Evolutionary conservation across 2,329 filamentous ascomycete genomes (phyloP), one percentile per base, ranked within the genome.

Genomic region (Orbilia oligospora): DNA sequence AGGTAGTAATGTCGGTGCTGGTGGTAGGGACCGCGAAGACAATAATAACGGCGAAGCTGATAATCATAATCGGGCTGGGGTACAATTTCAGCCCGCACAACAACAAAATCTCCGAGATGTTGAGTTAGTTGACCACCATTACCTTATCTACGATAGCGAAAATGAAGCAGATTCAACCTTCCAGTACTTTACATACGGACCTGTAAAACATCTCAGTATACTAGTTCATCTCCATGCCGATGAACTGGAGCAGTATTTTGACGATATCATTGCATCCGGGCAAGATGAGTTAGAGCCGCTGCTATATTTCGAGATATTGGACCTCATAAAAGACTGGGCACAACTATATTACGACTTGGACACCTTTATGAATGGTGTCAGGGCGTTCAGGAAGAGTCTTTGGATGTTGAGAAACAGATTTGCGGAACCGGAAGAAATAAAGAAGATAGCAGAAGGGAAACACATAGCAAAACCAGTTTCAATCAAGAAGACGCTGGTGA

Each of bases 361-460:
- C 1, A 18, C 63, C 20, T 76, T 53, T 58, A 38, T 65, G 3
- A 61, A 65, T 5, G 65, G 18, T 12, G n/a, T 65, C 9, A 58
- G 56, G 38, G 55, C 64, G 6, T 76, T 76, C 41, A 66, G 64
- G 22, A 44, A 38, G 22, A 61, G 63, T 38, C 30, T 76, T 14
- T 66, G 51, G 56, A 36, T 41, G 3, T 48, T 76, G 24, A 69
- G 65, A 18, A 16, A 58, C 14, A 53, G 36, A 24, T 16, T 56
- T 2, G 56, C 63, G 0, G 56, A 12, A 5, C 63, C 63, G 4
- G 48, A 16, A 48, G 65, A 69, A n/a, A 24, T 65, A 2, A 38
- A 27, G n/a, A 55, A 48, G 36, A 18, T 76, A 18, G 48, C 22
- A 24, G 20, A 48, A 16, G 65, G 71, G 36, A 76, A 76, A 30